A percentile compares a stretch with the other conserved stretches of the same genome.
Evolutionary conservation across 202 grass and related monocot species (phyloP).

Genomic region (Carex sylvatica): DNA sequence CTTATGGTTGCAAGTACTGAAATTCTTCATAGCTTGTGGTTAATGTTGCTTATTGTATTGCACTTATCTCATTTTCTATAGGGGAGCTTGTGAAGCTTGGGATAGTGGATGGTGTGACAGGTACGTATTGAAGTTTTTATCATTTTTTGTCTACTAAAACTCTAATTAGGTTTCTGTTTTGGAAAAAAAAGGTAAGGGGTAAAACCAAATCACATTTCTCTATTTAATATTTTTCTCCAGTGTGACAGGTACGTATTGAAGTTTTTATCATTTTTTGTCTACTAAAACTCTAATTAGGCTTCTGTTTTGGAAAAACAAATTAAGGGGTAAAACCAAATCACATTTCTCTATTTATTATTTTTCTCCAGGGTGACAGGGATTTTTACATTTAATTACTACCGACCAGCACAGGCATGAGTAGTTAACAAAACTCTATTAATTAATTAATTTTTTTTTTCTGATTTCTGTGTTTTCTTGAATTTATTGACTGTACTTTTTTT

Average conservation of each 20-base stretch:
- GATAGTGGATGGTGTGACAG: conserved; percentile 62
- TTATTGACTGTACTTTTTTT: not conserved
- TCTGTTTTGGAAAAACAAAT: not conserved
- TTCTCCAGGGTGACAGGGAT: not conserved
- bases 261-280: not conserved
- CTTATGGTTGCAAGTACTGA: conserved; percentile 24
- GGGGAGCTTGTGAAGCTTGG: conserved; percentile 85
- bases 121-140: conserved; percentile 34
- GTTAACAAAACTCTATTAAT: not conserved
- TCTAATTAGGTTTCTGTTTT: conserved; percentile 25
- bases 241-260: conserved; percentile 31
- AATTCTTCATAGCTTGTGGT: conserved; percentile 9
- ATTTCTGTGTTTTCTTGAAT: not conserved
- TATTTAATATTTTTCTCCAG: not conserved
- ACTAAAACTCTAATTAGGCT: conserved; percentile 20
- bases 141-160: not conserved
- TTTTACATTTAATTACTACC: not conserved
- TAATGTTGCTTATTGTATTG: conserved; percentile 18
- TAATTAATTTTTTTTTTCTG: not conserved
- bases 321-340: not conserved
- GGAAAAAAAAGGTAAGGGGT: not conserved
- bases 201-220: not conserved
- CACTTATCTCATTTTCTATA: conserved; percentile 44
- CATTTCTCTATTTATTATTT: not conserved
- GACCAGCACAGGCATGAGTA: not conserved